Percentiles rank a stretch among this genome's conserved stretches.
Conservation (phyloP, 257 asterid species). For the Nicotiana tabacum region DNA sequence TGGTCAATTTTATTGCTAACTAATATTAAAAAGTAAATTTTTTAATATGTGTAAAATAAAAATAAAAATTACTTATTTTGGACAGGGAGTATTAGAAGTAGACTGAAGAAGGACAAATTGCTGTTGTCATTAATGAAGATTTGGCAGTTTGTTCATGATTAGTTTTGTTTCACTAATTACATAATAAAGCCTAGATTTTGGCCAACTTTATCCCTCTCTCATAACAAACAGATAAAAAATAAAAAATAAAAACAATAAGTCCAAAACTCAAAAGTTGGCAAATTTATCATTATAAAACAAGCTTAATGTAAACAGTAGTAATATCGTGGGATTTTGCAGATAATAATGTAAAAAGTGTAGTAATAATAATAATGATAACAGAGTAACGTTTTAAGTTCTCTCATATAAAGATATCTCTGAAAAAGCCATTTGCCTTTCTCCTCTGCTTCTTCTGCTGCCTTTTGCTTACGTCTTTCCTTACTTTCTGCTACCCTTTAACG, state of each 20-base stretch:
- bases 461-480: constrained; percentile 13
- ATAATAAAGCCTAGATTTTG: constrained; percentile 3
- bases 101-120: not conserved
- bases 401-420: constrained; percentile 17
- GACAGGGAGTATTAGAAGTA: not conserved
- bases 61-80: too few relatives aligned
- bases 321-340: not conserved
- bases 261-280: not conserved
- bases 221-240: not conserved
- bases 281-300: not conserved
- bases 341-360: not conserved
- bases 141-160: not conserved
- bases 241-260: not conserved
- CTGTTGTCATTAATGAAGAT: not conserved
- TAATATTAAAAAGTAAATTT: too few relatives aligned
- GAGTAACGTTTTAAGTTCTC: constrained; percentile 25
- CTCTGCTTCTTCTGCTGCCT: constrained; percentile 16
- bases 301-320: not conserved
- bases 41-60: too few relatives aligned
- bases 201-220: not conserved
- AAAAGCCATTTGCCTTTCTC: constrained; percentile 25
- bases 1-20: too few relatives aligned
- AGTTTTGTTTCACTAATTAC: not conserved
- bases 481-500: constrained; percentile 8
- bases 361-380: not conserved